These are phyloP conservation scores for Rhizopus arrhizus DNA, from an alignment of 371 early-diverging fungal species.

Conservation along the genomic window DNA sequence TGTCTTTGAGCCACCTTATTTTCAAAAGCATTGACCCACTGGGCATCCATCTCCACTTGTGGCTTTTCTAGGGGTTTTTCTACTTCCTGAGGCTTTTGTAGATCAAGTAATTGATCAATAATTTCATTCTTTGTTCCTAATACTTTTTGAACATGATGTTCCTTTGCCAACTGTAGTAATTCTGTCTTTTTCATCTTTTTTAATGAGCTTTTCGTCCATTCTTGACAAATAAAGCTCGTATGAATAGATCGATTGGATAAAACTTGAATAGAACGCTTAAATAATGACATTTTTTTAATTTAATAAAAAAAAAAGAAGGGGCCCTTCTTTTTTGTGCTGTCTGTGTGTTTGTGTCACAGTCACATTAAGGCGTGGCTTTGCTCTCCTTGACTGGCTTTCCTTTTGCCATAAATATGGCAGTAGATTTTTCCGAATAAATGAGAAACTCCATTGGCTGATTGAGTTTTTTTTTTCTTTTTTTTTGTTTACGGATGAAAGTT, in stretches of 20 bases:
- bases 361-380: neutral
- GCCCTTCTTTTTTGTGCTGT: neutral
- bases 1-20: slow-evolving; percentile 29
- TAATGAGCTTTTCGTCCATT: slow-evolving; percentile 30
- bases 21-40: slow-evolving; percentile 42
- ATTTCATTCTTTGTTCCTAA: slow-evolving; percentile 34
- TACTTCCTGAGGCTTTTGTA: neutral
- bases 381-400: too few relatives aligned
- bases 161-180: slow-evolving; percentile 22
- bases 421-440: too few relatives aligned
- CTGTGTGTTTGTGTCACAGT: neutral
- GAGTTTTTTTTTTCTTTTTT: too few relatives aligned
- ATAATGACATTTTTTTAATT: slow-evolving; percentile 4
- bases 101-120: slow-evolving; percentile 19
- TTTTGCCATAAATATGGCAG: too few relatives aligned
- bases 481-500: too few relatives aligned
- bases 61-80: too few relatives aligned
- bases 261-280: neutral
- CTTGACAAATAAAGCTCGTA: neutral
- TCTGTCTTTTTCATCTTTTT: slow-evolving; percentile 28
- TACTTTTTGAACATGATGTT: slow-evolving; percentile 14
- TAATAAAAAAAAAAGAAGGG: neutral
- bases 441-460: too few relatives aligned
- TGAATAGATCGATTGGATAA: slow-evolving; percentile 10
- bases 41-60: slow-evolving; percentile 17